Conservation (phyloP, 805 yeast species). For the Nakazawaea peltata region DNA sequence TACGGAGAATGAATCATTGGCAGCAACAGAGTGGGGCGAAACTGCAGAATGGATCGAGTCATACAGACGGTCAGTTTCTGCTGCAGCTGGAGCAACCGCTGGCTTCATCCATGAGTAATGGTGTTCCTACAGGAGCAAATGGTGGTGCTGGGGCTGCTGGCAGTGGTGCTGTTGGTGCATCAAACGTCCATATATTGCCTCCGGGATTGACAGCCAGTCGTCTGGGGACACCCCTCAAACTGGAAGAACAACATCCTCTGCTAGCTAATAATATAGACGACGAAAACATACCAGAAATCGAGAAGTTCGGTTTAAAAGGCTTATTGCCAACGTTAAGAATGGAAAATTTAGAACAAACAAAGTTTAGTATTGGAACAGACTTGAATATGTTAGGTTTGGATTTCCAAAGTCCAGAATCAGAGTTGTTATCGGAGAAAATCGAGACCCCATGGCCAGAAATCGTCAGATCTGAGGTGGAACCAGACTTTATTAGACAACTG, state of each 20-base stretch:
- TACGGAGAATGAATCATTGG: no score
- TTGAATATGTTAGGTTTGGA: constrained; percentile 60
- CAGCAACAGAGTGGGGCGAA: no score
- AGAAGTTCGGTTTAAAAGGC: constrained; percentile 62
- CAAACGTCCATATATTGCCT: constrained; percentile 10
- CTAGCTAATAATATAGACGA: no score
- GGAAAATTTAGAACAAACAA: constrained; percentile 55
- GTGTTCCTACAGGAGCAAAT: no score
- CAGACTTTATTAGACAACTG: constrained; percentile 36
- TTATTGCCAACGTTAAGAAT: constrained; percentile 49
- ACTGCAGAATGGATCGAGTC: no score
- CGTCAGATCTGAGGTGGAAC: constrained; percentile 83
- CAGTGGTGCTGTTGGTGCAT: no score
- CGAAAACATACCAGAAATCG: constrained; percentile 33
- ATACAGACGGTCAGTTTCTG: no score
- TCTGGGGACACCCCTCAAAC: no score
- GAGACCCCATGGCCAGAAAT: constrained; percentile 97
- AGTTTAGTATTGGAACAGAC: constrained; percentile 72
- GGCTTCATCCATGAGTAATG: no score
- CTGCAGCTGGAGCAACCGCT: no score
- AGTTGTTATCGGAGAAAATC: constrained; percentile 51
- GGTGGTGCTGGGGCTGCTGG: no score
- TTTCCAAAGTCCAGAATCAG: constrained; percentile 30
- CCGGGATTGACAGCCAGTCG: constrained; percentile 9
- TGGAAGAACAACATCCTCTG: no score